A percentile compares a stretch with the other conserved stretches of the same genome.
Evolutionary conservation across 2,329 filamentous ascomycete species (phyloP).

Genomic region (Colletotrichum brevisporum): DNA sequence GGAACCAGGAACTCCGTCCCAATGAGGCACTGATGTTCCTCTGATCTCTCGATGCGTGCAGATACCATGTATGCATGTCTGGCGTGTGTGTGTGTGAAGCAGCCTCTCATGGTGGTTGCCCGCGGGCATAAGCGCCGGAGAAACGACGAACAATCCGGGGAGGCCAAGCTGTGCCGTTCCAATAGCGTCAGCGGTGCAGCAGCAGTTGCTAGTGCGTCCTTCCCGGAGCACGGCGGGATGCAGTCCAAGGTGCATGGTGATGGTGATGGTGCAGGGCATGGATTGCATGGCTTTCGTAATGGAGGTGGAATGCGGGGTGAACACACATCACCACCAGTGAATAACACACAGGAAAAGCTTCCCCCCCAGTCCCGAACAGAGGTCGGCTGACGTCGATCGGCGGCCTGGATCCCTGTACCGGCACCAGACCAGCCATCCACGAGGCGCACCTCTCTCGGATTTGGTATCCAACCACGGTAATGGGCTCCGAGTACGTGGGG

Average conservation of each 20-base stretch:
- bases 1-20: conserved; percentile 39
- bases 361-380: conserved; percentile 13
- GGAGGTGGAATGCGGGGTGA: conserved; percentile 25
- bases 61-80: neutral
- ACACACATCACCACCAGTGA: neutral
- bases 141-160: conserved; percentile 7
- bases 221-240: neutral
- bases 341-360: neutral
- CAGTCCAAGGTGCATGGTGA: no score
- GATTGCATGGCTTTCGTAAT: conserved; percentile 7
- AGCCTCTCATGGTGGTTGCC: conserved; percentile 10
- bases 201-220: neutral
- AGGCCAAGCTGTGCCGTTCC: conserved; percentile 18
- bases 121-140: conserved; percentile 23
- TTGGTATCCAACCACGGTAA: conserved; percentile 36
- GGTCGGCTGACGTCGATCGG: conserved; percentile 37
- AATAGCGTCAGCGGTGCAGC: conserved; percentile 11
- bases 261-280: neutral
- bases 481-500: conserved; percentile 24
- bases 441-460: conserved; percentile 25
- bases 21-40: conserved; percentile 27
- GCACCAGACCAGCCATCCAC: conserved; percentile 28
- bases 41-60: conserved; percentile 6
- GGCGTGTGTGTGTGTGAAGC: conserved; percentile 14
- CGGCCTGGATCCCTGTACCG: conserved; percentile 34